Percentiles rank a stretch among this genome's conserved stretches.
Evolutionary conservation across 176 grass and related monocot genomes (phyloP).

Genomic region (Triticum turgidum): DNA sequence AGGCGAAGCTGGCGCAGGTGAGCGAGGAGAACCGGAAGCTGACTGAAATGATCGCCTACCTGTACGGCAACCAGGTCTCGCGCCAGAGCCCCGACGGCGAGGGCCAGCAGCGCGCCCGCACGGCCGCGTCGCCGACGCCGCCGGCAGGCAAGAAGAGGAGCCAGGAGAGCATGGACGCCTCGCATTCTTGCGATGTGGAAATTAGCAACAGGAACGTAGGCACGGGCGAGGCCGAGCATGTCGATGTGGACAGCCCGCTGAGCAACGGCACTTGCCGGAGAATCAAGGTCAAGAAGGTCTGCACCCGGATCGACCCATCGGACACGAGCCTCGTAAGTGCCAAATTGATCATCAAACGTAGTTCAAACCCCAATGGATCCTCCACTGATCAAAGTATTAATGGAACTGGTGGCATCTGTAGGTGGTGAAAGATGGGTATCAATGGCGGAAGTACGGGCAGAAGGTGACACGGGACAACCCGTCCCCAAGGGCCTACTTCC

Average conservation of each 20-base stretch:
- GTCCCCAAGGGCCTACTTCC: slow-evolving; percentile 84
- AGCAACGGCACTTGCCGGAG: slow-evolving; percentile 40
- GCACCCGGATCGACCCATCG: slow-evolving; percentile 50
- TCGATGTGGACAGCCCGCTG: slow-evolving; percentile 30
- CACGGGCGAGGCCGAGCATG: neutral
- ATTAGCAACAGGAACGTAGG: neutral
- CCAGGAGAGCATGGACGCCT: slow-evolving; percentile 29
- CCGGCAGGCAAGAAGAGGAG: slow-evolving; percentile 44
- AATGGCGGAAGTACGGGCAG: slow-evolving; percentile 97
- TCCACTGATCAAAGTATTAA: neutral
- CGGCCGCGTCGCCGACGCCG: neutral
- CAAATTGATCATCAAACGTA: neutral
- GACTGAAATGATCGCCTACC: slow-evolving; percentile 35
- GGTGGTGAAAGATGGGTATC: slow-evolving; percentile 83
- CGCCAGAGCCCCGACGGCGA: neutral
- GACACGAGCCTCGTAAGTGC: slow-evolving; percentile 59
- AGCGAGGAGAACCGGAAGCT: slow-evolving; percentile 76
- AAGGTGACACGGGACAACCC: slow-evolving; percentile 95
- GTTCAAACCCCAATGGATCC: neutral
- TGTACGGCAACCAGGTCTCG: slow-evolving; percentile 14
- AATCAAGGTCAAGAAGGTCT: slow-evolving; percentile 45
- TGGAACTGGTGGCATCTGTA: neutral
- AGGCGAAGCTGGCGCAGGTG: slow-evolving; percentile 55
- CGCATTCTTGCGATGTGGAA: neutral
- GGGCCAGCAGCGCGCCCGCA: neutral